These are phyloP conservation scores for Agapanthus africanus DNA, from an alignment of 106 monocot genomes.

Conservation along the genomic window DNA sequence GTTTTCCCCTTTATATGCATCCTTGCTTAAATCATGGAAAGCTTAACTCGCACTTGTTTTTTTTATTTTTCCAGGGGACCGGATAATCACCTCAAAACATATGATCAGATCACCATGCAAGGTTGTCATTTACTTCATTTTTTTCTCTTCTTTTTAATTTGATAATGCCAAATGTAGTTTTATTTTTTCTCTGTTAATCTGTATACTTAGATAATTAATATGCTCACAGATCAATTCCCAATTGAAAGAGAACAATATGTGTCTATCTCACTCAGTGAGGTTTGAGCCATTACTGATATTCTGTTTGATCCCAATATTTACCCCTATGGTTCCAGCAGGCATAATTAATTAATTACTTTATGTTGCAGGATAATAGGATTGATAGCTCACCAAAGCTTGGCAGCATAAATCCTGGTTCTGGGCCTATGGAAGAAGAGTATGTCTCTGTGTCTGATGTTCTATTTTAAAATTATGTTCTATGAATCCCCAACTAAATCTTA, in stretches of 20 bases:
- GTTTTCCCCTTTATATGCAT: too few species aligned
- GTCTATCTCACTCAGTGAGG: conserved; percentile 41
- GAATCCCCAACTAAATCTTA: not conserved
- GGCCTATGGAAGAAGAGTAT: conserved; percentile 52
- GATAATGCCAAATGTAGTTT: too few species aligned
- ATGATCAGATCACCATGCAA: conserved; percentile 66
- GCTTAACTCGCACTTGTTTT: not conserved
- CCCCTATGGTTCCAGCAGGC: too few species aligned
- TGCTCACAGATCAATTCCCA: conserved; percentile 35
- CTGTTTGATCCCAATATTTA: not conserved
- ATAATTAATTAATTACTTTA: too few species aligned
- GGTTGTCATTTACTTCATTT: conserved; percentile 24
- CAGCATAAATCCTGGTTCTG: conserved; percentile 8
- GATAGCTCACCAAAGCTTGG: conserved; percentile 15
- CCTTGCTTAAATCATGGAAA: too few species aligned
- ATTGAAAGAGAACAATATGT: conserved; percentile 37
- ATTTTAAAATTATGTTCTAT: not conserved
- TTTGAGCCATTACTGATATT: not conserved
- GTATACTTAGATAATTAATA: not conserved
- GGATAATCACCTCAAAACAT: conserved; percentile 45
- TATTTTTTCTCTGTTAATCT: conserved; percentile 5
- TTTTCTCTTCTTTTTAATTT: too few species aligned
- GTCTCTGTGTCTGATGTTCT: conserved; percentile 9
- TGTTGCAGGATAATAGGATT: conserved; percentile 20
- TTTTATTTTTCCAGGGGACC: conserved; percentile 30